Base-by-base conservation (phyloP, 305 asterid genomes). In the Fraxinus paxiana region DNA sequence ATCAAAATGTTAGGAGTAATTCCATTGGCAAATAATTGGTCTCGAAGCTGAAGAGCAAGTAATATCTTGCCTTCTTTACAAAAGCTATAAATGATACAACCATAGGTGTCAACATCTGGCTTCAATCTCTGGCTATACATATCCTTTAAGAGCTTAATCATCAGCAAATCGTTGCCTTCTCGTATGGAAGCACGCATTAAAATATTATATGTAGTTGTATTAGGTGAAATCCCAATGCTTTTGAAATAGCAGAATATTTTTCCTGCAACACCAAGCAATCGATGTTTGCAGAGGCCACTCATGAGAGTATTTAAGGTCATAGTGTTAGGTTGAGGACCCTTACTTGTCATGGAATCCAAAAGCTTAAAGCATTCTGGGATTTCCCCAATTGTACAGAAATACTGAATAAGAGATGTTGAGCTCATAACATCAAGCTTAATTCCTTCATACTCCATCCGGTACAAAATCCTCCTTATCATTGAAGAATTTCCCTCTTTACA, bases 391-490 rank as follows among this genome's bases (percentile, higher is more conserved):
- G 63, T 74, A 83, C 85, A 87, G 65, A 83, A 88, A 83, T 87
- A 90, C 84, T 88, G 88, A 85, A 90, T 83, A 86, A 89, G 79
- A 84, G 87, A 88, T 63, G 95, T 88, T 9, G 80, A 85, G 48
- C 91, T 86, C 69, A 88, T 87, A 72, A 87, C 84, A 73, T 90
- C 95, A 33, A 79, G 86, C 78, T 84, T 81, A 59, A 88, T 76
- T 56, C 89, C 91, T 75, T 82, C 86, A 61, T 65, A 6, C 73
- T 85, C 87, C 92, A 92, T 91, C 75, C 79, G 83, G 82, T 72
- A 10, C 83, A 90, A 31, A 81, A 91, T 87, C 83, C 76, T 75
- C 34, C 78, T 70, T 31, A 91, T 83, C 84, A 83, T 75, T 76
- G 86, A 30, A 30, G 87, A 79, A 70, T 88, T 75, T 63, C 81